Percentiles rank a stretch among this genome's conserved stretches.
Evolutionary conservation across 352 stramenopile species (phyloP).

Genomic region (Globisporangium nodosum): DNA sequence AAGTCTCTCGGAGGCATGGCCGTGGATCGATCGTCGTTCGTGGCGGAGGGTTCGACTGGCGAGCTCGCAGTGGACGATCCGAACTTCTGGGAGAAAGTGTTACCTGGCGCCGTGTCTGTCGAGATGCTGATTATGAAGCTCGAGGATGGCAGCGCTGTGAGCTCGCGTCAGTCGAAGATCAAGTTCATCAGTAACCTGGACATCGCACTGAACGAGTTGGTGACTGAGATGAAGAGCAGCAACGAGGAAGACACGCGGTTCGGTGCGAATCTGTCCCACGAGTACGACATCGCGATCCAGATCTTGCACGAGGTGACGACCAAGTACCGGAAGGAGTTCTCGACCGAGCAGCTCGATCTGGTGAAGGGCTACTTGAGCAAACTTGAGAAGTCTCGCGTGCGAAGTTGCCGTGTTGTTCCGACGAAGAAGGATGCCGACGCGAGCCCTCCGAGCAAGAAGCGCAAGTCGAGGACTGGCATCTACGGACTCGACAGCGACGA

Average conservation of each 20-base stretch:
- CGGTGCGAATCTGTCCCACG: slow-evolving; percentile 61
- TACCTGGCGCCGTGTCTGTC: slow-evolving; percentile 78
- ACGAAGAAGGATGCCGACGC: slow-evolving; percentile 25
- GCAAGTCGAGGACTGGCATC: slow-evolving; percentile 5
- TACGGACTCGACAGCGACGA: slow-evolving; percentile 33
- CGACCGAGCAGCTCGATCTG: slow-evolving; percentile 74
- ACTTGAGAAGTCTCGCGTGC: slow-evolving; percentile 78
- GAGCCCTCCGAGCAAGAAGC: slow-evolving; percentile 21
- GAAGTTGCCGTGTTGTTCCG: slow-evolving; percentile 54
- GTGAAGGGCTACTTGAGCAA: slow-evolving; percentile 68
- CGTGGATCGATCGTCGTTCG: slow-evolving; percentile 88
- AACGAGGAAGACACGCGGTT: slow-evolving; percentile 42
- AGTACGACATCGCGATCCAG: slow-evolving; percentile 85
- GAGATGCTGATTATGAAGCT: slow-evolving; percentile 85
- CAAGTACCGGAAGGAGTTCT: slow-evolving; percentile 81
- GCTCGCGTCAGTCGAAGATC: slow-evolving; percentile 77
- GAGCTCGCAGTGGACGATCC: slow-evolving; percentile 94
- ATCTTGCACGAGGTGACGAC: slow-evolving; percentile 70
- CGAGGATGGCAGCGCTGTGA: slow-evolving; percentile 80
- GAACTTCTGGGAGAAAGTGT: slow-evolving; percentile 95
- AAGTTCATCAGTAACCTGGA: slow-evolving; percentile 88
- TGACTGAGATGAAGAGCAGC: slow-evolving; percentile 50
- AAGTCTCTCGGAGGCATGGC: slow-evolving; percentile 79
- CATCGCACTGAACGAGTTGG: slow-evolving; percentile 65
- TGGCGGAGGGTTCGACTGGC: slow-evolving; percentile 85